Conservation (phyloP, 805 yeast genomes). For the Cyberlindnera amylophila region DNA sequence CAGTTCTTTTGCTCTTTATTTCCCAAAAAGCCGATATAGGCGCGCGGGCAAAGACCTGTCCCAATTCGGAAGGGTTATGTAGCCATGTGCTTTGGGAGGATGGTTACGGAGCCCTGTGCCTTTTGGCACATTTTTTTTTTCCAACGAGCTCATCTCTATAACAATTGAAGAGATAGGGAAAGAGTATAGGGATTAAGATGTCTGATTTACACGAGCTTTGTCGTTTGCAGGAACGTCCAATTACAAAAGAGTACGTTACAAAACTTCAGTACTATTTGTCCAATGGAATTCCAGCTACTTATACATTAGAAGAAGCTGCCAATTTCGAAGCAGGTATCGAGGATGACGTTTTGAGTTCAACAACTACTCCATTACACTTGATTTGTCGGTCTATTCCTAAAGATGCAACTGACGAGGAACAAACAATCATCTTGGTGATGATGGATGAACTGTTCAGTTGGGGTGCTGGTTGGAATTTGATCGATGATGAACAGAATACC, state of each 20-base stretch:
- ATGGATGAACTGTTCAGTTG: slow-evolving; percentile 66
- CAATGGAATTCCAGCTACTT: slow-evolving; percentile 77
- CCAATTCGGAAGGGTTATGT: slow-evolving; percentile 3
- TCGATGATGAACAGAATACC: slow-evolving; percentile 67
- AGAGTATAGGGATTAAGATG: no score
- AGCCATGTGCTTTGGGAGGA: no score
- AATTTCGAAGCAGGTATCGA: slow-evolving; percentile 44
- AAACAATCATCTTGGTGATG: slow-evolving; percentile 45
- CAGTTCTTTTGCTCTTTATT: no score
- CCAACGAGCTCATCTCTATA: slow-evolving; percentile 1
- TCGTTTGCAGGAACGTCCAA: slow-evolving; percentile 47
- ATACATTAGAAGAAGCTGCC: slow-evolving; percentile 73
- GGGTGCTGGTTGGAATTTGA: slow-evolving; percentile 91
- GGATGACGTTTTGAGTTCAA: slow-evolving; percentile 38
- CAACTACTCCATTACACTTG: slow-evolving; percentile 79
- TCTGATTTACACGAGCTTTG: slow-evolving; percentile 71
- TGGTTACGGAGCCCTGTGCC: slow-evolving; percentile 3
- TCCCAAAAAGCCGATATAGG: no score
- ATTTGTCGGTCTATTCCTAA: slow-evolving; percentile 50
- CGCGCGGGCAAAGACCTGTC: no score
- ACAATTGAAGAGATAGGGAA: no score
- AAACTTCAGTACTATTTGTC: slow-evolving; percentile 45
- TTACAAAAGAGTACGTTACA: slow-evolving; percentile 39
- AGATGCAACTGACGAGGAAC: slow-evolving; percentile 40
- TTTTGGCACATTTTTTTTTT: neutral